phyloP scores from a whole-genome alignment of 2,329 filamentous ascomycete genomes.

The Penicillium sp. region DNA sequence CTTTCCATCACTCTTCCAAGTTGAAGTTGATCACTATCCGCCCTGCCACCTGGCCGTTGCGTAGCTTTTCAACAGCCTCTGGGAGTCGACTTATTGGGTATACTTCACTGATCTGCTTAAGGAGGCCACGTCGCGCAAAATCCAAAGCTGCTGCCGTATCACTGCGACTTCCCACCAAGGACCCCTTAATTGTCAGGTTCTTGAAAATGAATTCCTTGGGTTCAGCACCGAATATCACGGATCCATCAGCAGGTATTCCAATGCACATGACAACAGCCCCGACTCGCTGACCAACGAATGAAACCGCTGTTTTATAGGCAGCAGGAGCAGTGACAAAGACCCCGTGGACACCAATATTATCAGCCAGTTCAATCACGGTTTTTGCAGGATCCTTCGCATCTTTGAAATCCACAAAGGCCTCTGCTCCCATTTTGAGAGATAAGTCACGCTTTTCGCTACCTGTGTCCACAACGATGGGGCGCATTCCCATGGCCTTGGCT shows the following conservation, averaged over 20 bases:
- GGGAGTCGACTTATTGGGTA: slow-evolving; percentile 48
- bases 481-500: slow-evolving; percentile 57
- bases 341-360: slow-evolving; percentile 50
- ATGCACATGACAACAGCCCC: slow-evolving; percentile 56
- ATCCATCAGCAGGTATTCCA: slow-evolving; percentile 33
- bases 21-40: slow-evolving; percentile 58
- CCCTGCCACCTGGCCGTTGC: slow-evolving; percentile 52
- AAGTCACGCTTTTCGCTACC: slow-evolving; percentile 50
- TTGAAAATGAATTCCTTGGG: slow-evolving; percentile 26
- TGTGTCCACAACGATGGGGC: slow-evolving; percentile 57
- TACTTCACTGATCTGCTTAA: slow-evolving; percentile 53
- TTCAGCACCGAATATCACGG: slow-evolving; percentile 24
- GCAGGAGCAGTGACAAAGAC: slow-evolving; percentile 43
- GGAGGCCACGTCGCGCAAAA: slow-evolving; percentile 51
- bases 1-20: slow-evolving; percentile 12
- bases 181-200: slow-evolving; percentile 30
- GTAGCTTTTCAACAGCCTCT: slow-evolving; percentile 54
- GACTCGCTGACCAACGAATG: slow-evolving; percentile 42
- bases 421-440: slow-evolving; percentile 52
- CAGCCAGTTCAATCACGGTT: slow-evolving; percentile 48
- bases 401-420: slow-evolving; percentile 58
- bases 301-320: slow-evolving; percentile 42
- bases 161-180: slow-evolving; percentile 30
- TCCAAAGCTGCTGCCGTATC: slow-evolving; percentile 36
- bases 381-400: slow-evolving; percentile 35